Base-by-base conservation (phyloP, 306 rosid genomes). In the Oemleria cerasiformis region DNA sequence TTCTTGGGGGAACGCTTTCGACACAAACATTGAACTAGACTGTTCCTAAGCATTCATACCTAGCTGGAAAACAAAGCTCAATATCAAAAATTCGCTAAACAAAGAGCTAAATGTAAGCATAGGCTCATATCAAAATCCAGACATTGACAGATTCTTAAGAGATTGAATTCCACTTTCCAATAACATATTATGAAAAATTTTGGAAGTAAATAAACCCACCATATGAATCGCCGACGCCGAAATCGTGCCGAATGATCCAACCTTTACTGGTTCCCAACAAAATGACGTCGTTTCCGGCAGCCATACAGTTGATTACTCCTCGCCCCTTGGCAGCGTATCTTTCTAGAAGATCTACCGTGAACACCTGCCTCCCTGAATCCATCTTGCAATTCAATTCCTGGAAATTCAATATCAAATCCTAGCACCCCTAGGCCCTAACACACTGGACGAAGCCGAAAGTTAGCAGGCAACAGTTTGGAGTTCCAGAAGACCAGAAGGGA, bases 271-370 rank as follows among this genome's bases (percentile, higher is more conserved):
- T 94, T 20, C 98, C 98, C 70, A 91, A 77, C 42, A 84, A 77
- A 74, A 91, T 94, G 81, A 89, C 98, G 79, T 91, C 97, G 20
- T 91, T 94, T 50, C 97, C 96, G 63, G 98, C 96, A 56, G 97
- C 87, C 85, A 94, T 85, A 73, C 98, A 91, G 8, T 92, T 91
- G 72, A 94, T 89, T 30, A 84, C 92, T 69, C 97, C 98, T 4
- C 74, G 90, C 39, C 98, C 98, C 79, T 94, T 94, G 19, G 97
- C 92, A 19, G 97, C 97, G 68, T 91, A 83, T 54, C 97, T 83
- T 74, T 91, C 97, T 5, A 94, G 86, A 87, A 91, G 96, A 82
- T 94, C 98, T 69, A 91, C 98, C 21, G 88, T 84, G 85, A 94
- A 91, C 11, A 91, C 96, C 67, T 88, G 94, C 80, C 98, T 86